These are phyloP conservation scores for Pseudocercospora pini-densiflorae DNA, from an alignment of 2,329 filamentous ascomycete species.

Conservation along the genomic window DNA sequence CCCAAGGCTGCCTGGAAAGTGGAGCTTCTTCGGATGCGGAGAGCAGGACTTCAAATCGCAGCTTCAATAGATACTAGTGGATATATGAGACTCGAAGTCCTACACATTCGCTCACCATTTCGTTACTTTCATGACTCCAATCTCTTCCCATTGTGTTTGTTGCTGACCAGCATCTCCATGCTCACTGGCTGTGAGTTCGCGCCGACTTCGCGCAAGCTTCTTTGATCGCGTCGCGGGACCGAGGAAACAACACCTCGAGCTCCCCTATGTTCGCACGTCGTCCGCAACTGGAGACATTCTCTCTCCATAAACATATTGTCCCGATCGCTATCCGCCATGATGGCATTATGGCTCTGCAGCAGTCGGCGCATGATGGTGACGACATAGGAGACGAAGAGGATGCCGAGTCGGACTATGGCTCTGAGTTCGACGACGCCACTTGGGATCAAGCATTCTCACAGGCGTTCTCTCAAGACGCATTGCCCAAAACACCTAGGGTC, in stretches of 20 bases:
- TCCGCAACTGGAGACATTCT: not conserved
- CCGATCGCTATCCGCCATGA: conserved; percentile 11
- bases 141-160: not conserved
- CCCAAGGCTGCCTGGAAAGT: not conserved
- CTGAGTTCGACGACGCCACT: conserved; percentile 64
- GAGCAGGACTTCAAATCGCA: not conserved
- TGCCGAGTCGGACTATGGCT: conserved; percentile 64
- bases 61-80: not conserved
- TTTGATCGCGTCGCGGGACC: not conserved
- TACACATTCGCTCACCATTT: not conserved
- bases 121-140: not conserved
- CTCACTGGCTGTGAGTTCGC: not conserved
- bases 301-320: not conserved
- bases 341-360: conserved; percentile 15
- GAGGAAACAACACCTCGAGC: not conserved
- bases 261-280: conserved; percentile 4
- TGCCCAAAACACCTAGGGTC: not conserved
- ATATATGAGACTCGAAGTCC: not conserved
- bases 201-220: not conserved
- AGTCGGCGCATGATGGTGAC: conserved; percentile 8
- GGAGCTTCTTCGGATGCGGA: not conserved
- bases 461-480: conserved; percentile 41
- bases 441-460: conserved; percentile 57
- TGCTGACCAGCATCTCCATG: not conserved
- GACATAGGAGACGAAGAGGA: conserved; percentile 20